phyloP scores from a whole-genome alignment of 2,329 filamentous ascomycete genomes.

The Fusarium udum region DNA sequence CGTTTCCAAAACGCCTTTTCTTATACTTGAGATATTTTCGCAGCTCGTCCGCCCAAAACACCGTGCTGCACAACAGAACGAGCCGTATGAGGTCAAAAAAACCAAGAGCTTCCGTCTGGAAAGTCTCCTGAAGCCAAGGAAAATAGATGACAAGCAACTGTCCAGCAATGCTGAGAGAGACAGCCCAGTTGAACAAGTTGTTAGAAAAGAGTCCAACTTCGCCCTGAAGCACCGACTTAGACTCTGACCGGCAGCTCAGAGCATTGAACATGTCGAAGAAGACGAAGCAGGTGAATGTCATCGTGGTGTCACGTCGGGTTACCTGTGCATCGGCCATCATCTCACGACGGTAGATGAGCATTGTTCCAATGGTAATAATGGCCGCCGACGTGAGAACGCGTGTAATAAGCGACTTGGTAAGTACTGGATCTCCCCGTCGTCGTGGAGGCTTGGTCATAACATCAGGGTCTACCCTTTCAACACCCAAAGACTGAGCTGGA shows the following conservation, averaged over 20 bases:
- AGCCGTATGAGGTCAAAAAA: constrained; percentile 79
- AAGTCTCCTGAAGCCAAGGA: constrained; percentile 90
- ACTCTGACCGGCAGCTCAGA: constrained; percentile 88
- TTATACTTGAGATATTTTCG: constrained; percentile 81
- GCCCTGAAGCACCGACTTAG: constrained; percentile 86
- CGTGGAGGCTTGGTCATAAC: constrained; percentile 92
- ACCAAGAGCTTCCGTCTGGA: constrained; percentile 90
- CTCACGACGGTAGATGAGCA: constrained; percentile 89
- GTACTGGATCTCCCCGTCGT: constrained; percentile 84
- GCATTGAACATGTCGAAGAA: constrained; percentile 99
- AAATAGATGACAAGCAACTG: constrained; percentile 95
- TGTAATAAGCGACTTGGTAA: constrained; percentile 83
- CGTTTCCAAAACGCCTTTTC: constrained; percentile 63
- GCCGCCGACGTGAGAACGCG: constrained; percentile 87
- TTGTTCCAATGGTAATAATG: constrained; percentile 92
- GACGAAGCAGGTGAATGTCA: constrained; percentile 99
- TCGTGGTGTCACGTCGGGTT: constrained; percentile 93
- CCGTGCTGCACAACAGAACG: constrained; percentile 80
- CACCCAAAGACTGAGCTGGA: constrained; percentile 94
- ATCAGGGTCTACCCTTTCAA: constrained; percentile 92
- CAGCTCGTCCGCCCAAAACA: constrained; percentile 94
- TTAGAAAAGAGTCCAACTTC: constrained; percentile 87
- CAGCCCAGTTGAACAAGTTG: constrained; percentile 95
- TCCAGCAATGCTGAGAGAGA: constrained; percentile 82
- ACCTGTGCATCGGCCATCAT: constrained; percentile 86